phyloP scores from a whole-genome alignment of 2,329 filamentous ascomycete genomes.

The Diaporthe sp. region DNA sequence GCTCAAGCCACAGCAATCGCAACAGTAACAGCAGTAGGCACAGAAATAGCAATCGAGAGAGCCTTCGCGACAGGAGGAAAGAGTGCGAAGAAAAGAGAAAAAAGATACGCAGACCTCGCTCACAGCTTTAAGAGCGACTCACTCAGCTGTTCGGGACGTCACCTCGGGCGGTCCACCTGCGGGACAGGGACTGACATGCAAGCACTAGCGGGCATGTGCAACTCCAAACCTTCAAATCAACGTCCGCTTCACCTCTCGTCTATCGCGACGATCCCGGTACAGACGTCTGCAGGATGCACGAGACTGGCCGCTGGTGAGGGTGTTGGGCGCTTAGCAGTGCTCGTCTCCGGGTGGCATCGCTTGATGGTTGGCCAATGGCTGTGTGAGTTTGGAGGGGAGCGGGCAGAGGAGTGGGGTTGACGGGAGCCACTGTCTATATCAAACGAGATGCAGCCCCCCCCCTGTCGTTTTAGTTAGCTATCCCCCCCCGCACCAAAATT shows the following conservation, averaged over 20 bases:
- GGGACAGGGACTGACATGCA: slow-evolving; percentile 31
- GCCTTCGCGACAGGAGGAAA: not conserved
- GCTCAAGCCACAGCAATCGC: not conserved
- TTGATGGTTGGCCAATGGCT: slow-evolving; percentile 37
- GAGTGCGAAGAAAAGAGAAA: not conserved
- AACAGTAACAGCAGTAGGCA: not conserved
- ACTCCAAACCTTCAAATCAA: slow-evolving; percentile 34
- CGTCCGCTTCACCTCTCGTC: slow-evolving; percentile 16
- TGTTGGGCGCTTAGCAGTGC: slow-evolving; percentile 41
- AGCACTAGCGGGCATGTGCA: slow-evolving; percentile 36
- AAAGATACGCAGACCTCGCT: not conserved
- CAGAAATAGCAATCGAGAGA: not conserved
- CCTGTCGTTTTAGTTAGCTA: too few species aligned
- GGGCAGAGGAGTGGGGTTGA: slow-evolving; percentile 2
- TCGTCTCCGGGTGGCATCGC: slow-evolving; percentile 24
- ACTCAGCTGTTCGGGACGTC: slow-evolving; percentile 24
- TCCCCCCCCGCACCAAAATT: too few species aligned
- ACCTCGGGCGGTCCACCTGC: slow-evolving; percentile 26
- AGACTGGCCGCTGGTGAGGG: slow-evolving; percentile 29
- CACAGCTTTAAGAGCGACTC: slow-evolving; percentile 30
- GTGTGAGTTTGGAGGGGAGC: not conserved
- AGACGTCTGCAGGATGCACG: slow-evolving; percentile 31
- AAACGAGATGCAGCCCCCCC: too few species aligned
- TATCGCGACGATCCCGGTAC: slow-evolving; percentile 28
- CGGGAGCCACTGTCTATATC: too few species aligned